These are phyloP conservation scores for Solanum bulbocastanum DNA, from an alignment of 257 asterid genomes.

Conservation along the genomic window DNA sequence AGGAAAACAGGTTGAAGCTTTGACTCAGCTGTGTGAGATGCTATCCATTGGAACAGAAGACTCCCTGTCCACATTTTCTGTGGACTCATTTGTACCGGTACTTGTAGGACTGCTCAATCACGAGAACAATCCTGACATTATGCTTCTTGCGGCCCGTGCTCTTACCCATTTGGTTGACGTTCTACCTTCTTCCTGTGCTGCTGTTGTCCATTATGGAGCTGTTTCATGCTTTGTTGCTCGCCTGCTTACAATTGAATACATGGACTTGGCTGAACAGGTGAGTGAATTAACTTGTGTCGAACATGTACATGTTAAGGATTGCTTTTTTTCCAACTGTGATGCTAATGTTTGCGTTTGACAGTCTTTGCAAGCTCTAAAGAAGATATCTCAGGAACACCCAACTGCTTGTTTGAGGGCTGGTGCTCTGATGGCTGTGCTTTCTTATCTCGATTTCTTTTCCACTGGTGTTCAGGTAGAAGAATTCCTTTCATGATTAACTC, in stretches of 20 bases:
- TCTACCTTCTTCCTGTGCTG: conserved; percentile 88
- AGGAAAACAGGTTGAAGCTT: conserved; percentile 92
- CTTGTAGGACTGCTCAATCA: conserved; percentile 88
- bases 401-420: conserved; percentile 99
- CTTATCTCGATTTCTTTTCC: conserved; percentile 96
- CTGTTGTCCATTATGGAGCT: conserved; percentile 98
- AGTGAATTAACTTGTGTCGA: neutral
- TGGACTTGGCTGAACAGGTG: conserved; percentile 99
- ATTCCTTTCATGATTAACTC: neutral
- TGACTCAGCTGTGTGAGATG: conserved; percentile 90
- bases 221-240: conserved; percentile 92
- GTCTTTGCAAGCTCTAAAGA: conserved; percentile 97
- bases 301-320: neutral
- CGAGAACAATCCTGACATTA: conserved; percentile 87
- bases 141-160: conserved; percentile 98
- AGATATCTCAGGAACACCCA: conserved; percentile 97
- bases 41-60: conserved; percentile 96
- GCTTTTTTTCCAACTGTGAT: neutral
- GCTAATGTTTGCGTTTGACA: conserved; percentile 17
- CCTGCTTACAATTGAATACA: conserved; percentile 85
- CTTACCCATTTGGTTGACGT: conserved; percentile 97
- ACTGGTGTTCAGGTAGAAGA: conserved; percentile 91
- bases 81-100: conserved; percentile 95
- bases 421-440: conserved; percentile 98
- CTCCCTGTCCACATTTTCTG: conserved; percentile 83